Base-by-base conservation (phyloP, 2,329 filamentous ascomycete genomes). In the Fusarium mangiferae region DNA sequence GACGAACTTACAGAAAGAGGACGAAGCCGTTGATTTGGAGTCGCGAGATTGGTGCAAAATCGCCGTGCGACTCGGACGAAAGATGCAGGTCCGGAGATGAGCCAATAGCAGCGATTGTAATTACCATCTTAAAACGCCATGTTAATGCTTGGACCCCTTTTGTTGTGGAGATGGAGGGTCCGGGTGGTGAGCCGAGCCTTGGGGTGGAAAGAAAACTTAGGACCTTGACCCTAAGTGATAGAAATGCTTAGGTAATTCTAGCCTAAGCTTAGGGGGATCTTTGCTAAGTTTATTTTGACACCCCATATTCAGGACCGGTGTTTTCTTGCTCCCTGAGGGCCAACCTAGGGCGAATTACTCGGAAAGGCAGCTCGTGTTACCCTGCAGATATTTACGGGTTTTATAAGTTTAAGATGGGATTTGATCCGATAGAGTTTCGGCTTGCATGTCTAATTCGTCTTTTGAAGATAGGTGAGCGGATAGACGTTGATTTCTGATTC, bases 51-150 rank as follows among this genome's bases (percentile, higher is more conserved):
- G 68, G 69, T 64, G 60, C 71, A 39, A 39, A 62, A 51, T 58
- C 46, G 41, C 48, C 46, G 30, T 39, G 24, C 41, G 33, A 49
- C 59, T 65, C 66, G 36, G 55, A 42, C 45, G n/a, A 39, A 22
- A 11, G 22, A 51, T 18, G n/a, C 46, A 24, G 24, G 35, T 28
- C 28, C 26, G 42, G 33, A 41, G 15, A 42, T 45, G 52, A 60
- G 3, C 68, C 68, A 70, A 70, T 70, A 10, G 18, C 2, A n/a
- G 33, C 20, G 13, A 24, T 45, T 39, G 22, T 41, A 62, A 70
- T 70, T 59, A 70, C 59, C 35, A 66, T 54, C 33, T 24, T 70
- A 70, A 70, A 70, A 59, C 51, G n/a, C 41, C 12, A 12, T n/a
- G 14, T 52, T 63, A 66, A 70, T 70, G 44, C 55, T 44, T 38